phyloP scores from a whole-genome alignment of 345 rosid species.

The Moringa oleifera region DNA sequence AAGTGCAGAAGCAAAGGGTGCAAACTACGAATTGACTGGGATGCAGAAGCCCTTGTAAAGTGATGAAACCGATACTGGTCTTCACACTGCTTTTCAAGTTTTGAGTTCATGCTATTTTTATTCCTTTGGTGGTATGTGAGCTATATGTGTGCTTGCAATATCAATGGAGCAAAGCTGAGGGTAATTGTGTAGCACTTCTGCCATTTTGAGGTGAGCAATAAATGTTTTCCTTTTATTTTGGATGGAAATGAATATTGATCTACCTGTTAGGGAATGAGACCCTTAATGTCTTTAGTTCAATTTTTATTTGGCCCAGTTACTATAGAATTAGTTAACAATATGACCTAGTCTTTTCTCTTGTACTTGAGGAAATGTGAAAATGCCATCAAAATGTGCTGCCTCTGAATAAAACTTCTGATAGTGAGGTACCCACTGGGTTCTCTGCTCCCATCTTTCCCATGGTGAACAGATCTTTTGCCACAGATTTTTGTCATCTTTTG shows the following conservation, averaged over 20 bases:
- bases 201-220: neutral
- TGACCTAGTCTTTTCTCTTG: too few species aligned
- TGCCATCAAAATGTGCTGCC: too few species aligned
- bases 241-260: neutral
- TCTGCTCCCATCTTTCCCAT: too few species aligned
- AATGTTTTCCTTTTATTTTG: too few species aligned
- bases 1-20: neutral
- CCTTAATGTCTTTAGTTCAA: neutral
- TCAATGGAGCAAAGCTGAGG: neutral
- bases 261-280: neutral
- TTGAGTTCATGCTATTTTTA: neutral
- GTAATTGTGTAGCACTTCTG: neutral
- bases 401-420: too few species aligned
- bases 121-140: neutral
- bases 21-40: neutral
- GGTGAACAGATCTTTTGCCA: too few species aligned
- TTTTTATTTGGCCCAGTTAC: neutral
- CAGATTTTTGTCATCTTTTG: too few species aligned
- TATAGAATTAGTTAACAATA: too few species aligned
- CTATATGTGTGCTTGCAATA: neutral
- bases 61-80: neutral
- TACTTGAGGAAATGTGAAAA: too few species aligned
- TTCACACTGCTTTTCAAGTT: neutral
- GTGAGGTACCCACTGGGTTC: too few species aligned
- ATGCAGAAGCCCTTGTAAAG: neutral